Conservation (phyloP, 2,329 filamentous ascomycete species). For the Cyanodermella asteris region DNA sequence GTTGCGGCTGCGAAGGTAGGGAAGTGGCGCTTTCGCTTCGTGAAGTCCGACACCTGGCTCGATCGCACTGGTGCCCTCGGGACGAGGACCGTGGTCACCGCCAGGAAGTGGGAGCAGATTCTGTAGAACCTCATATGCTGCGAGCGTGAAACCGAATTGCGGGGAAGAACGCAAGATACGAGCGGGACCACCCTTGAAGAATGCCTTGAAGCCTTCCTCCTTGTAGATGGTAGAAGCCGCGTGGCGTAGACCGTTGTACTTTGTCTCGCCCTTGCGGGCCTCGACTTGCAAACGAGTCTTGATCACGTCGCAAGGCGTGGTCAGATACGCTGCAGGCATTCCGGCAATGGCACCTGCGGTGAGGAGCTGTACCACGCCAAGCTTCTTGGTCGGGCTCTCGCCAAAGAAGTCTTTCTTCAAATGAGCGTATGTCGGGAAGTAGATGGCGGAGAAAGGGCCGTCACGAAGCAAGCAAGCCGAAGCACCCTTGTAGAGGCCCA, state of each 20-base stretch:
- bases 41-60: conserved; percentile 42
- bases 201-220: conserved; percentile 85
- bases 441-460: conserved; percentile 94
- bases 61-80: conserved; percentile 34
- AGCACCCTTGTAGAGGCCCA: conserved; percentile 92
- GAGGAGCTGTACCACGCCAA: conserved; percentile 75
- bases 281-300: conserved; percentile 97
- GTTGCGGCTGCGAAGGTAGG: conserved; percentile 58
- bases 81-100: conserved; percentile 25
- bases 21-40: conserved; percentile 40
- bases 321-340: conserved; percentile 84
- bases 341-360: conserved; percentile 85
- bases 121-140: conserved; percentile 83
- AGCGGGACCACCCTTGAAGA: conserved; percentile 96
- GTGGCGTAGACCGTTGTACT: conserved; percentile 72
- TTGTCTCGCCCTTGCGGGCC: conserved; percentile 78
- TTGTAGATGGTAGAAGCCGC: conserved; percentile 62
- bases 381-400: conserved; percentile 66
- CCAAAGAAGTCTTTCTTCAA: conserved; percentile 87
- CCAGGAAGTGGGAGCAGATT: conserved; percentile 60
- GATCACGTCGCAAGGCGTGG: conserved; percentile 95
- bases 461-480: conserved; percentile 86
- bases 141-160: conserved; percentile 94
- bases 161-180: conserved; percentile 88
- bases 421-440: conserved; percentile 93